phyloP scores from a whole-genome alignment of 768 basidiomycete species.

The Cystofilobasidium capitatum region DNA sequence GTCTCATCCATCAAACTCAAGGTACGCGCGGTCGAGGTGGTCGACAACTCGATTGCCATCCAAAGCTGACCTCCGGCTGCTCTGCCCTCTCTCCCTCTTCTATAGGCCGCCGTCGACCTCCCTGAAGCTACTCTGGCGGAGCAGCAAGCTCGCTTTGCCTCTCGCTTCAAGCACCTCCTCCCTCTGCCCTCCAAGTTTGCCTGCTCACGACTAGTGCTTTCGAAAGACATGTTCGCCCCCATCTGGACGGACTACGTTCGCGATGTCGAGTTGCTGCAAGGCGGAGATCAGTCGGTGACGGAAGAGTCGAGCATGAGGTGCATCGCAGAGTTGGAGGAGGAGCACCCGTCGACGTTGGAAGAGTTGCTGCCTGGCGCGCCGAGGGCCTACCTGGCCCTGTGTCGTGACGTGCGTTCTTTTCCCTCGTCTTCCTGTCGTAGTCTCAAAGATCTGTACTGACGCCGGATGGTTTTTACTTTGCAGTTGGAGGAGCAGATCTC shows the following conservation, averaged over 20 bases:
- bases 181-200: neutral
- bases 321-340: neutral
- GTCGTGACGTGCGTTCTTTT: neutral
- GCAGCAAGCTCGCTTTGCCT: neutral
- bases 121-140: neutral
- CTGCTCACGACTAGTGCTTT: neutral
- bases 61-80: too few species aligned
- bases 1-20: neutral
- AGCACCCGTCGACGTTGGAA: neutral
- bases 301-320: neutral
- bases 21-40: neutral
- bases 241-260: neutral
- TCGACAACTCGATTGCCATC: neutral
- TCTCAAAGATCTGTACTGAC: neutral
- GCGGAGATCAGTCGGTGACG: neutral
- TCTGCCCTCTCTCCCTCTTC: neutral
- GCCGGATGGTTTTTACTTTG: too few species aligned
- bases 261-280: neutral
- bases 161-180: conserved; percentile 5
- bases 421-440: neutral
- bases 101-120: neutral
- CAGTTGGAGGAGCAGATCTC: too few species aligned
- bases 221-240: neutral
- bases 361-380: neutral
- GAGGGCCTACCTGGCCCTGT: neutral